Base-by-base conservation (phyloP, 1,139 yeast genomes). In the Pneumocystis oryctolagi region DNA sequence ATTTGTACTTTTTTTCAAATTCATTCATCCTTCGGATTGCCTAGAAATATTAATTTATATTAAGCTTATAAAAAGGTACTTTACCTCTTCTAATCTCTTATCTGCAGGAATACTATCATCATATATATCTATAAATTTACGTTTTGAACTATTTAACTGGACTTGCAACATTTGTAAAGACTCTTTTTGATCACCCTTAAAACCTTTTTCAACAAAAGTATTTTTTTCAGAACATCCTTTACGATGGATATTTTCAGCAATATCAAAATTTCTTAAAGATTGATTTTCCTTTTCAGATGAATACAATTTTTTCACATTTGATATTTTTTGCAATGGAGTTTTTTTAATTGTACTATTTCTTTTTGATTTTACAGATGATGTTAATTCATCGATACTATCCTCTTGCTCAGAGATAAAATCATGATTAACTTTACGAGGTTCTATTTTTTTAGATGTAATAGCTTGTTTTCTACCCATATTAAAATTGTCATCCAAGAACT, bases 91-190 rank as follows among this genome's bases (percentile, higher is more conserved):
- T 14, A 58, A 16, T n/a, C 40, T 39, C 28, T 39, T 25, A 3
- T 37, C 60, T 8, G 25, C 16, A 37, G 30, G n/a, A 16, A 37
- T 39, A 25, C 34, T 39, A 25, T 58, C 18, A 30, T 37, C 60
- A 30, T 37, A 39, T 12, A 62, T 16, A 60, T 57, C 20, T 61
- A 62, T 25, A 58, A 47, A 60, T n/a, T 61, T 60, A 20, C 59
- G 59, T n/a, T 59, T 56, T 20, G 63, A 59, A 18, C 56, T 63
- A 37, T 60, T 62, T 34, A 60, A 30, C 30, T 60, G 60, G 4
- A 59, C 40, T n/a, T 59, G 39, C 14, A 63, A 47, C 16, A 47
- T 31, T 47, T 47, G 55, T 16, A 9, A 20, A 47, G 25, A 30
- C 9, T 20, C 30, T 5, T 47, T 47, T 47, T 47, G 55, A 47